These are phyloP conservation scores for Metrosideros polymorpha DNA, from an alignment of 441 rosid species.

Conservation along the genomic window DNA sequence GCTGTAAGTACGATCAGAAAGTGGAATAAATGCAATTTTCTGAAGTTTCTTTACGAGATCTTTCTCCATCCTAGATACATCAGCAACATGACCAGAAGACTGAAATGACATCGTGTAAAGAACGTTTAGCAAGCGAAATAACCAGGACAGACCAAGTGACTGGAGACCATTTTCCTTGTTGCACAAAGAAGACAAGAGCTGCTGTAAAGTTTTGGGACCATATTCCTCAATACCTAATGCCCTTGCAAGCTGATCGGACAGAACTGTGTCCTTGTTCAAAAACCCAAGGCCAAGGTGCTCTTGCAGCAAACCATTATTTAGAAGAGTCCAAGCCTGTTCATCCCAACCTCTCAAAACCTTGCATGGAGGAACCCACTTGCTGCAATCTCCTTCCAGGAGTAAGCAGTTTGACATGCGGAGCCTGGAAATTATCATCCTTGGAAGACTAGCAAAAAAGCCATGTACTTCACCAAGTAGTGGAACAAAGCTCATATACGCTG, in stretches of 20 bases:
- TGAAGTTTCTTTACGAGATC: conserved; percentile 41
- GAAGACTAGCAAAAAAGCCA: conserved; percentile 85
- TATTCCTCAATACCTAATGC: conserved; percentile 81
- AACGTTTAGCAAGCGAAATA: conserved; percentile 58
- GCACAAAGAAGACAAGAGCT: conserved; percentile 54
- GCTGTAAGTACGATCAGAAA: conserved; percentile 77
- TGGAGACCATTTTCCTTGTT: conserved; percentile 40
- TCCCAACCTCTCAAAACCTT: conserved; percentile 89
- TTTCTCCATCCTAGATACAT: conserved; percentile 22
- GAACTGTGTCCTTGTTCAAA: conserved; percentile 62
- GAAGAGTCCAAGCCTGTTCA: conserved; percentile 49
- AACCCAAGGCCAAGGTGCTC: conserved; percentile 87
- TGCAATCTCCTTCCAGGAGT: conserved; percentile 67
- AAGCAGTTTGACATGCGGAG: conserved; percentile 69
- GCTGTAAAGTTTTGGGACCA: conserved; percentile 64
- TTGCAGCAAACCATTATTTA: conserved; percentile 54
- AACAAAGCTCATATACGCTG: conserved; percentile 81
- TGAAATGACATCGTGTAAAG: conserved; percentile 39
- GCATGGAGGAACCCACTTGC: conserved; percentile 86
- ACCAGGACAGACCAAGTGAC: conserved; percentile 68
- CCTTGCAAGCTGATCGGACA: conserved; percentile 75
- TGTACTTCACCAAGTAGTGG: conserved; percentile 95
- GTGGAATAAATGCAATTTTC: conserved; percentile 70
- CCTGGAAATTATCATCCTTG: conserved; percentile 63
- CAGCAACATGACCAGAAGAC: conserved; percentile 32